Evolutionary conservation across 768 basidiomycete species (phyloP).

Genomic region (Hypholoma sublateritium): DNA sequence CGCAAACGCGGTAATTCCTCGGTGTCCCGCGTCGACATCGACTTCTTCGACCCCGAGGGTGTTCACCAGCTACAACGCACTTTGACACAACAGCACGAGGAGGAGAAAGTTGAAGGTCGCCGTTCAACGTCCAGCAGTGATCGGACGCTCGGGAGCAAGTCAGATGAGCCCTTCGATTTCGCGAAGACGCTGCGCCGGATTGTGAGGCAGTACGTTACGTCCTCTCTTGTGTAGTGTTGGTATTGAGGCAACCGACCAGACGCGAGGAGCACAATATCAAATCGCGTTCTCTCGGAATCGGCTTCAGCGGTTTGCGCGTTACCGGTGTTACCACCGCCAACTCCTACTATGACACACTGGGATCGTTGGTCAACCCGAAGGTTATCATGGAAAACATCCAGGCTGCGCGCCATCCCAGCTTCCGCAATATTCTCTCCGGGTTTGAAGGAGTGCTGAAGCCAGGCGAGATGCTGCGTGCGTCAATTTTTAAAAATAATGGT

Average conservation of each 20-base stretch:
- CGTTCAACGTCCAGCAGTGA: constrained; percentile 23
- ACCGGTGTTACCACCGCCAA: constrained; percentile 55
- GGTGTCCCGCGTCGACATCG: constrained; percentile 41
- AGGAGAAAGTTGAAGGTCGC: constrained; percentile 3
- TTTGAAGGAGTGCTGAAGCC: constrained; percentile 67
- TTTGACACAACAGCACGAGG: constrained; percentile 29
- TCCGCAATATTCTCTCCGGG: constrained; percentile 60
- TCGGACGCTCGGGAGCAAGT: constrained; percentile 9
- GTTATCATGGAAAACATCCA: constrained; percentile 44
- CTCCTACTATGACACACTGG: constrained; percentile 56
- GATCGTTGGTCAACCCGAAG: constrained; percentile 58
- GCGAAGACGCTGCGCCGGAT: constrained; percentile 30
- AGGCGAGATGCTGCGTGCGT: constrained; percentile 73
- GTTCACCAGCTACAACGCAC: constrained; percentile 41
- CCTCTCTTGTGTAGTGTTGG: not conserved
- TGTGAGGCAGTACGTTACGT: constrained; percentile 28
- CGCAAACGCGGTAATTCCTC: constrained; percentile 16
- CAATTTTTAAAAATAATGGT: constrained; percentile 39
- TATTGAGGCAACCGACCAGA: constrained; percentile 27
- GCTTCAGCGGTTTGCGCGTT: constrained; percentile 60
- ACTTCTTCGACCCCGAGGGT: constrained; percentile 58
- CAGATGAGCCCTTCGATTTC: constrained; percentile 35
- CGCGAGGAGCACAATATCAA: constrained; percentile 46
- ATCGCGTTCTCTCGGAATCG: constrained; percentile 56
- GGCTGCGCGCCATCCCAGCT: constrained; percentile 55